Percentiles rank a stretch among this genome's conserved stretches.
phyloP scores from a whole-genome alignment of 257 asterid genomes.

The Solanum microdontum region DNA sequence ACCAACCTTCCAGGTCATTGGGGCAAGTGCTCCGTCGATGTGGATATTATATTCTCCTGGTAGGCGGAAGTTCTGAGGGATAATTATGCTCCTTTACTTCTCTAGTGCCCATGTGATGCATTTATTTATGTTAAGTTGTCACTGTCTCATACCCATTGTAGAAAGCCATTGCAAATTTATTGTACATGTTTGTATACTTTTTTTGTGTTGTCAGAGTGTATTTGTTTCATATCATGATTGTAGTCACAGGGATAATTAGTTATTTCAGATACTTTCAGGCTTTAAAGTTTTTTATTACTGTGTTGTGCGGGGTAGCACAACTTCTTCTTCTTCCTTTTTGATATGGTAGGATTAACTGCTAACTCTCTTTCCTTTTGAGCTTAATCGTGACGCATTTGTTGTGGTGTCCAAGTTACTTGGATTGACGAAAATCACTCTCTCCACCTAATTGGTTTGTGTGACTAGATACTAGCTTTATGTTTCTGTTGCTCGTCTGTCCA shows the following conservation, averaged over 20 bases:
- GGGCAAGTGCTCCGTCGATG: background rate
- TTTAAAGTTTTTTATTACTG: background rate
- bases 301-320: background rate
- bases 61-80: background rate
- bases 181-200: background rate
- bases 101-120: background rate
- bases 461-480: background rate
- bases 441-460: background rate
- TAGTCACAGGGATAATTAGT: background rate
- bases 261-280: background rate
- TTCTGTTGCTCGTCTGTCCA: conserved; percentile 17
- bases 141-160: background rate
- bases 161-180: background rate
- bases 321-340: background rate
- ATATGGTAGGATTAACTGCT: background rate
- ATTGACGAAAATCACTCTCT: background rate
- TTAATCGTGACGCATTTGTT: background rate
- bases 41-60: background rate
- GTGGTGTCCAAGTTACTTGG: background rate
- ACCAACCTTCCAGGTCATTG: background rate
- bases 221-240: background rate
- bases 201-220: background rate
- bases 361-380: background rate
- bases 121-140: background rate
- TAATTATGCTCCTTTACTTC: background rate